A percentile compares a stretch with the other conserved stretches of the same genome.
These are phyloP conservation scores for Endogone sp. DNA, from an alignment of 192 early-diverging fungal genomes.

Conservation along the genomic window DNA sequence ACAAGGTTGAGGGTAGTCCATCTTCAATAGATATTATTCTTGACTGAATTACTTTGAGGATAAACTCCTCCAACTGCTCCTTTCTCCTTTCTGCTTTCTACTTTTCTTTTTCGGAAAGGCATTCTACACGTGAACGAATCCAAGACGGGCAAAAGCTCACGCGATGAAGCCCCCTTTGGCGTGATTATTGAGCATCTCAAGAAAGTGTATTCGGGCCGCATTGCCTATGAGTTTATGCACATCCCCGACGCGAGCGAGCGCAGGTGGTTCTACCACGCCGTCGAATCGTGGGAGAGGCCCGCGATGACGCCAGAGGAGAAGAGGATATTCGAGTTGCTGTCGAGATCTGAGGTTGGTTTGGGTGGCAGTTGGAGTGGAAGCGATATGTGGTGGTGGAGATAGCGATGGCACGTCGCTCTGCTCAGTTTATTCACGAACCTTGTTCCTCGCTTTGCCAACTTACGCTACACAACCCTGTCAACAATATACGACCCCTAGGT, in stretches of 20 bases:
- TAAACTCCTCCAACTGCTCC: not conserved
- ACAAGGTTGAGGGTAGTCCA: no score
- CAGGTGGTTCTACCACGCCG: conserved; percentile 83
- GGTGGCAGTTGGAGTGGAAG: not conserved
- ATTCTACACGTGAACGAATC: conserved; percentile 68
- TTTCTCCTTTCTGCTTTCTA: not conserved
- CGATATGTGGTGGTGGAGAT: not conserved
- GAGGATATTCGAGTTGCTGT: conserved; percentile 74
- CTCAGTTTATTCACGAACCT: no score
- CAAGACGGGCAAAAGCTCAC: conserved; percentile 33
- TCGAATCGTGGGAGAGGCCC: conserved; percentile 72
- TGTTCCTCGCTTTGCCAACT: no score
- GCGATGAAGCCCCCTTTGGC: conserved; percentile 56
- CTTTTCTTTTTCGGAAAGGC: conserved; percentile 19
- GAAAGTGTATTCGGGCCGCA: conserved; percentile 70
- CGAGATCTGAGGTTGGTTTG: conserved; percentile 59
- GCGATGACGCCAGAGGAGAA: conserved; percentile 56
- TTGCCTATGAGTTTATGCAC: conserved; percentile 95
- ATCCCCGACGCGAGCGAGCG: conserved; percentile 82
- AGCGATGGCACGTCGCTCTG: not conserved
- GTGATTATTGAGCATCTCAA: conserved; percentile 71
- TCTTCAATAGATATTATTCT: no score
- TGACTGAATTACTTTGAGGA: no score
- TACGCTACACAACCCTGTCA: no score
- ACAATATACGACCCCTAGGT: conserved; percentile 44